These are phyloP conservation scores for Metroxylon sagu DNA, from an alignment of 176 grass and related monocot species.

Conservation along the genomic window DNA sequence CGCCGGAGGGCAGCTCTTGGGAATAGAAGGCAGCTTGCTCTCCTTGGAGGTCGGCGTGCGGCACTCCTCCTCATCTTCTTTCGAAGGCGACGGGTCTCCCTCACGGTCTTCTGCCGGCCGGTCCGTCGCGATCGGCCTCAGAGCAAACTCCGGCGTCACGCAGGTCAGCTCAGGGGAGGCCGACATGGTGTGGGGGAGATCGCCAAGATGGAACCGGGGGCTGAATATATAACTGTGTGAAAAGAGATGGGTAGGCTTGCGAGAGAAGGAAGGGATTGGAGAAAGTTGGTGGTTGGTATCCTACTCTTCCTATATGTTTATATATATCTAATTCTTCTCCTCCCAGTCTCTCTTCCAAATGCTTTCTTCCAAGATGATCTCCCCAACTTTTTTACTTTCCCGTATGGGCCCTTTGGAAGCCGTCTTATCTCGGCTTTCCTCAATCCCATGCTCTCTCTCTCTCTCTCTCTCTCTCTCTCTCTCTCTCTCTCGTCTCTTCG, in stretches of 20 bases:
- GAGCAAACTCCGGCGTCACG: background rate
- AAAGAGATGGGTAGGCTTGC: background rate
- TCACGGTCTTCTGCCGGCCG: background rate
- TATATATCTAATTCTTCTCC: background rate
- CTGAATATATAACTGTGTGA: too few relatives aligned
- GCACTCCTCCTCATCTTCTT: background rate
- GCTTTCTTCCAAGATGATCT: conserved; percentile 22
- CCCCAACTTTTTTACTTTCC: conserved; percentile 6
- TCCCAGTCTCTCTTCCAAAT: background rate
- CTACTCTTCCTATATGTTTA: background rate
- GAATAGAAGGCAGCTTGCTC: conserved; percentile 9
- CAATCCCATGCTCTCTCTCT: background rate
- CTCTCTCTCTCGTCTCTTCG: background rate
- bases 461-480: background rate
- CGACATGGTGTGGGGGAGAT: background rate
- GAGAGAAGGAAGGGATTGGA: background rate
- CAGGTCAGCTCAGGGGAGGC: conserved; percentile 2
- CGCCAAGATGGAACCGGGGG: too few relatives aligned
- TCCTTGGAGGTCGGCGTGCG: conserved; percentile 15
- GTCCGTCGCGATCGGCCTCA: conserved; percentile 5
- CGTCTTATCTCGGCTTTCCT: conserved; percentile 3
- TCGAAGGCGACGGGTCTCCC: background rate
- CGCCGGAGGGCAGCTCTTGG: conserved; percentile 16
- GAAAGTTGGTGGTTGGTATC: background rate
- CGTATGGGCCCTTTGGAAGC: conserved; percentile 4